Evolutionary conservation across 148 eudicot genomes (phyloP), one percentile per base, ranked within the genome.

Genomic region (Selenicereus undatus): DNA sequence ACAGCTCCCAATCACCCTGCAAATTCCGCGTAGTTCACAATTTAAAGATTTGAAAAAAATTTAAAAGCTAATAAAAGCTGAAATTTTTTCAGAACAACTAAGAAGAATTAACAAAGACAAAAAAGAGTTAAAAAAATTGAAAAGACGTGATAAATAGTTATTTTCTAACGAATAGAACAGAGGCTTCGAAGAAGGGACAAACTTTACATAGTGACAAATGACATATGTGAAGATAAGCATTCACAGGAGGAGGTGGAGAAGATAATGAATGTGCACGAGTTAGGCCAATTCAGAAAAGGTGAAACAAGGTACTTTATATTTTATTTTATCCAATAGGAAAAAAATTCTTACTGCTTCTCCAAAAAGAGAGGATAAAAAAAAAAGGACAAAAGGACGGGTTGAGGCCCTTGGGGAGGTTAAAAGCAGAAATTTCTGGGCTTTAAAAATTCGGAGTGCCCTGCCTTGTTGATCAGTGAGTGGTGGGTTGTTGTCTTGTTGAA

Each of bases 271-370:
- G 71, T 66, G 29, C 71, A 66, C 4, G 71, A 66, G 35, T 66
- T 66, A 66, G 71, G 71, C 30, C 26, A 66, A 66, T 26, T 26
- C 32, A 66, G 3, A 66, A 56, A 56, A 18, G 20, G 0, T 18
- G 3, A 17, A 66, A 66, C 36, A n/a, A 26, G 71, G 32, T 66
- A 9, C 12, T 66, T 66, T n/a, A 26, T 24, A 8, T 66, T 66
- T 22, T 64, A 64, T 56, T 22, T 64, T 64, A 64, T 64, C 68
- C 68, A 64, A 64, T 64, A 64, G 68, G 68, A n/a, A 22, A n/a
- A 64, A 64, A 64, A 22, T n/a, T 64, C 29, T 64, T 64, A 64
- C 68, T 5, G 29, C 68, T 64, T 56, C 62, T 56, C 5, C 21
- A 56, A n/a, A 64, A 24, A 17, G 27, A 8, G 68, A 64, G 13